Evolutionary conservation across 2,329 filamentous ascomycete genomes (phyloP).

Genomic region (Aspergillus sp.): DNA sequence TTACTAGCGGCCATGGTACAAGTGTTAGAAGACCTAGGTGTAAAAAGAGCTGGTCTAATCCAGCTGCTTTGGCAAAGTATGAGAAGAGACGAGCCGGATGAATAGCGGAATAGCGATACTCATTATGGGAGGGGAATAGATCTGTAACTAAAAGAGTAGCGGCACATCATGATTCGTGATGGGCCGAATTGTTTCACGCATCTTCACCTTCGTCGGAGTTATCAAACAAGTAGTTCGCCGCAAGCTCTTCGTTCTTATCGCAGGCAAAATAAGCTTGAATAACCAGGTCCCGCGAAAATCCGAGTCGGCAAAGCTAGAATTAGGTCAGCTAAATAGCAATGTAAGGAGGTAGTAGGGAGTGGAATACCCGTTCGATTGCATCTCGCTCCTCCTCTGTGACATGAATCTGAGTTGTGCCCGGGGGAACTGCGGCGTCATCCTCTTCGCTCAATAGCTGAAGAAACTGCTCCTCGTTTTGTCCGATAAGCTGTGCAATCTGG

Average conservation of each 20-base stretch:
- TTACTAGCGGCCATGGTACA: background rate
- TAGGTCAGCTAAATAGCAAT: slow-evolving; percentile 17
- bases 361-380: slow-evolving; percentile 86
- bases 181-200: slow-evolving; percentile 19
- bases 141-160: slow-evolving; percentile 9
- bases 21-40: background rate
- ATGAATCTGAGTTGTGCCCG: slow-evolving; percentile 82
- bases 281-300: slow-evolving; percentile 87
- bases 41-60: background rate
- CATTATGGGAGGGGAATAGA: slow-evolving; percentile 9
- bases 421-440: slow-evolving; percentile 72
- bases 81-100: background rate
- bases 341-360: background rate
- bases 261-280: slow-evolving; percentile 99
- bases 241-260: slow-evolving; percentile 98
- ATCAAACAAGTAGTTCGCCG: slow-evolving; percentile 97
- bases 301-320: slow-evolving; percentile 78
- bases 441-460: slow-evolving; percentile 87
- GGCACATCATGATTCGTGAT: slow-evolving; percentile 4
- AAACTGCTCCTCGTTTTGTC: slow-evolving; percentile 89
- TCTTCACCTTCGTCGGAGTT: slow-evolving; percentile 78
- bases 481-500: slow-evolving; percentile 87
- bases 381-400: slow-evolving; percentile 96
- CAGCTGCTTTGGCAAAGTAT: background rate
- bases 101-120: background rate